Conservation (phyloP, 768 basidiomycete species). For the Termitomyces sp. region DNA sequence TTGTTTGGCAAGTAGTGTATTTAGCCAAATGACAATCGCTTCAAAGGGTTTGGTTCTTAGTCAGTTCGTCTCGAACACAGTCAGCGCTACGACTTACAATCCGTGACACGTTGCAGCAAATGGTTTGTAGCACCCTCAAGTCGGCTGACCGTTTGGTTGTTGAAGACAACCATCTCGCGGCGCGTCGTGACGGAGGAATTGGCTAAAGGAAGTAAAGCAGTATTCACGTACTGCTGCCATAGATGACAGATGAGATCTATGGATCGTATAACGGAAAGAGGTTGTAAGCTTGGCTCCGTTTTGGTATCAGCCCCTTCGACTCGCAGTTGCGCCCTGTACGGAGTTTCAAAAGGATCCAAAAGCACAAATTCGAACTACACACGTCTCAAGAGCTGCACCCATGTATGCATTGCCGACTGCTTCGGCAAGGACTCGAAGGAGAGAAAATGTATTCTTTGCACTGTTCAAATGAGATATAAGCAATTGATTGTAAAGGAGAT, state of each 20-base stretch:
- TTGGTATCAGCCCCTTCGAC: slow-evolving; percentile 73
- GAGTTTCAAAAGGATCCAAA: slow-evolving; percentile 3
- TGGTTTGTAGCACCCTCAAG: slow-evolving; percentile 80
- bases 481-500: neutral
- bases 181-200: slow-evolving; percentile 81
- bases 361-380: slow-evolving; percentile 21
- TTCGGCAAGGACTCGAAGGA: slow-evolving; percentile 83
- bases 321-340: slow-evolving; percentile 57
- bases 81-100: slow-evolving; percentile 46
- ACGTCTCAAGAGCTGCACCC: slow-evolving; percentile 93
- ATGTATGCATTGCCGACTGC: slow-evolving; percentile 79
- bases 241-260: slow-evolving; percentile 90
- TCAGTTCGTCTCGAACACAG: neutral
- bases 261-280: slow-evolving; percentile 56
- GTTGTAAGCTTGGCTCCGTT: slow-evolving; percentile 72
- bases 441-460: slow-evolving; percentile 80
- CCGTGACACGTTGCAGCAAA: slow-evolving; percentile 75
- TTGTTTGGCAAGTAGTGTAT: slow-evolving; percentile 77
- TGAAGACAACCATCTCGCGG: slow-evolving; percentile 90
- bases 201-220: slow-evolving; percentile 84
- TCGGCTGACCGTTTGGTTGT: slow-evolving; percentile 79
- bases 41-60: neutral
- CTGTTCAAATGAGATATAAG: slow-evolving; percentile 32
- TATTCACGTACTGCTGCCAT: slow-evolving; percentile 95
- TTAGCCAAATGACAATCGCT: slow-evolving; percentile 76